phyloP scores from a whole-genome alignment of 805 yeast genomes.

The Suhomyces xylopsoci region DNA sequence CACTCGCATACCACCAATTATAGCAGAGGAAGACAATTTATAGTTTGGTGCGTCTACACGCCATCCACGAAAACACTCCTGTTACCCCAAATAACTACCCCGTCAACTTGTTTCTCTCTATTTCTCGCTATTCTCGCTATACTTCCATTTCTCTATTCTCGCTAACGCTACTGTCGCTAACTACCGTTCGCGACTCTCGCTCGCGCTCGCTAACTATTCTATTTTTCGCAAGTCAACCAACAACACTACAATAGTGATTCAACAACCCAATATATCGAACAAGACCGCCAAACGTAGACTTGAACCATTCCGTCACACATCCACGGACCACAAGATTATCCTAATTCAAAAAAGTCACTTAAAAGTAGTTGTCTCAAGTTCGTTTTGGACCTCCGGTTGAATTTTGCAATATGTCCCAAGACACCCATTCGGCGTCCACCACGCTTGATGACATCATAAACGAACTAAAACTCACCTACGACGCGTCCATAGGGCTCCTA shows the following conservation, averaged over 20 bases:
- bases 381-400: background rate
- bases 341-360: background rate
- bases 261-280: background rate
- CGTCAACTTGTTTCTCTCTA: background rate
- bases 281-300: background rate
- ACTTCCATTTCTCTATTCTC: too few species aligned
- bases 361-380: background rate
- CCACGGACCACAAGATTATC: background rate
- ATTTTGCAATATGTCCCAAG: slow-evolving; percentile 1
- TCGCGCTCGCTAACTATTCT: too few species aligned
- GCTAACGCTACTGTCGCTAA: background rate
- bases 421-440: slow-evolving; percentile 32
- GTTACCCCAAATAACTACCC: too few species aligned
- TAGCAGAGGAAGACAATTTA: too few species aligned
- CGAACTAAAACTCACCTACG: slow-evolving; percentile 53
- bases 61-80: too few species aligned
- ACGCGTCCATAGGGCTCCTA: slow-evolving; percentile 55
- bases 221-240: background rate
- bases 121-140: background rate
- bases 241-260: too few species aligned
- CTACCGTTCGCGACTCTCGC: background rate
- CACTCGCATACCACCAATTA: too few species aligned
- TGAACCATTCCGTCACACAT: background rate
- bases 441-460: slow-evolving; percentile 50
- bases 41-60: too few species aligned